Evolutionary conservation across 345 rosid species (phyloP).

Genomic region (Clarkia xantiana): DNA sequence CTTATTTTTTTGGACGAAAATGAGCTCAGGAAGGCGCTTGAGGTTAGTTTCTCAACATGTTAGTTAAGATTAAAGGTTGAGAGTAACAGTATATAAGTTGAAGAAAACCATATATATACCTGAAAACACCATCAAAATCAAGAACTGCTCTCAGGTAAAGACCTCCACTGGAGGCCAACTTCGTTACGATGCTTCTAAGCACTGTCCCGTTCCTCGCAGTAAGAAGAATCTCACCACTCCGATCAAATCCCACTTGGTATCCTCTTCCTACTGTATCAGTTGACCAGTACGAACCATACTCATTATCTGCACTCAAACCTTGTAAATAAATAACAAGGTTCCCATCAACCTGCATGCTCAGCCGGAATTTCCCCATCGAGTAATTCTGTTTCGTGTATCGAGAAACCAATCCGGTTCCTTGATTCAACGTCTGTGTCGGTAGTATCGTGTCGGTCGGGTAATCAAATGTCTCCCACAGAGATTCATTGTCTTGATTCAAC

Average conservation of each 20-base stretch:
- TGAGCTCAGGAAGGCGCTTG: too few relatives aligned
- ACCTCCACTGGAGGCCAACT: conserved; percentile 4
- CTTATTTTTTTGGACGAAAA: too few relatives aligned
- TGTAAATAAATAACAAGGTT: conserved; percentile 18
- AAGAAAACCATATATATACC: conserved; percentile 11
- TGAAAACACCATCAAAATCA: conserved; percentile 46
- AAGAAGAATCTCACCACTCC: conserved; percentile 30
- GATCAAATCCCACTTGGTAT: conserved; percentile 24
- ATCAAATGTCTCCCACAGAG: conserved; percentile 35
- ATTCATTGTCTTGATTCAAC: background rate
- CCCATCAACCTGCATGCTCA: conserved; percentile 20
- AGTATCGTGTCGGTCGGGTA: conserved; percentile 42
- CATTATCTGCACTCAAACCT: conserved; percentile 5
- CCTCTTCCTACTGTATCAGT: conserved; percentile 5
- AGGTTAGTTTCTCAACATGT: too few relatives aligned
- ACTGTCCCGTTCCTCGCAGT: conserved; percentile 12
- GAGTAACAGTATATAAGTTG: too few relatives aligned
- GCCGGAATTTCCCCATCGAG: conserved; percentile 22
- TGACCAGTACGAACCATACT: conserved; percentile 18
- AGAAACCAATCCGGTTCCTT: conserved; percentile 9
- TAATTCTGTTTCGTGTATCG: conserved; percentile 15
- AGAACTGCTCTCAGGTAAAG: conserved; percentile 30
- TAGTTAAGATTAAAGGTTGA: too few relatives aligned
- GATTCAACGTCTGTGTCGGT: conserved; percentile 26
- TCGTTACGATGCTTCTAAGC: background rate